Base-by-base conservation (phyloP, 1,284 basidiomycete species). In the Ustilago esculenta region DNA sequence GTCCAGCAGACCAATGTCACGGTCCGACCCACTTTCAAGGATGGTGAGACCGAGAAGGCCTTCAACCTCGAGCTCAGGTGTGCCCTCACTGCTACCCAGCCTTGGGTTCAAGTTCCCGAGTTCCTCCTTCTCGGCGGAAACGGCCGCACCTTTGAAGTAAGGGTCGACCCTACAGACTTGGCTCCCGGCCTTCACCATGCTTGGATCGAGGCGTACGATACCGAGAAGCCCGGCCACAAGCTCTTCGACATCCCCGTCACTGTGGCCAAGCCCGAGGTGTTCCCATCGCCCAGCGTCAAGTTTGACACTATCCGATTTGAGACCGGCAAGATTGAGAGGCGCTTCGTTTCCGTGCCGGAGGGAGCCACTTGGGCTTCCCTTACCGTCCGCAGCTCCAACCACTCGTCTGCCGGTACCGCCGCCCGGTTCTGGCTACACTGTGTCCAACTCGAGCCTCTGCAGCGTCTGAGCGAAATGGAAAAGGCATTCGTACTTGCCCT, bases 361-460 rank as follows among this genome's bases (percentile, higher is more conserved):
- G 82, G 81, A 18, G 80, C 81, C n/a, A 81, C 79, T 10, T 82
- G 80, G 79, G 81, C 81, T 36, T 78, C 81, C 44, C 48, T 80
- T 18, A 73, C 77, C 23, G 53, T 83, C 24, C 75, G 75, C 35
- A 76, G 77, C 45, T 53, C 43, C 6, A 73, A 73, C 17, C 80
- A 82, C 50, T 71, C 75, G 29, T 61, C 68, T 7, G 36, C 64
- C 1, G 71, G 71, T 25, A 73, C 81, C n/a, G 72, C 65, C 20
- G 80, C 74, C 11, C 76, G 79, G 12, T 75, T 82, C 61, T 83
- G 82, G 82, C 54, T 82, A 14, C 82, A 82, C 51, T 65, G 76
- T 30, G 80, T 83, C 43, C 80, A 82, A 66, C 58, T 83, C 8
- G 69, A 72, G 58, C 77, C 79, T 24, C 74, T 80, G 32, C 60